Conservation (phyloP, 805 yeast species). For the Cyberlindnera mississippiensis region DNA sequence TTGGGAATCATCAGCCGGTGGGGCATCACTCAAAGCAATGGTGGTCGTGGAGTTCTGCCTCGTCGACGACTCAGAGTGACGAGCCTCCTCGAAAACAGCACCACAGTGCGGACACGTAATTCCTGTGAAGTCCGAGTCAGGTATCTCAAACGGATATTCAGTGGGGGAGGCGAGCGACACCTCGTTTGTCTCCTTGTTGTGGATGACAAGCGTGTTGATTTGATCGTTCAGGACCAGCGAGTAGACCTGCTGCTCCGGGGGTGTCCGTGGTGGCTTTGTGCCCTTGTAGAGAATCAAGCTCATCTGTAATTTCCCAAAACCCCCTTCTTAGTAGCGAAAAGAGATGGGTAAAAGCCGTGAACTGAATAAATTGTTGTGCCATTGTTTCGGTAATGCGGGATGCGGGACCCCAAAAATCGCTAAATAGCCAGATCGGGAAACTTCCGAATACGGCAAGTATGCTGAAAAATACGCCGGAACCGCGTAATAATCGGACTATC, state of each 20-base stretch:
- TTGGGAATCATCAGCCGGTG: neutral
- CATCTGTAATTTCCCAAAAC: conserved; percentile 9
- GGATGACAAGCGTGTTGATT: conserved; percentile 11
- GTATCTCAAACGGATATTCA: neutral
- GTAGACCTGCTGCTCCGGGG: conserved; percentile 15
- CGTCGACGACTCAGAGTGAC: neutral
- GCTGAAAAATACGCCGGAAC: neutral
- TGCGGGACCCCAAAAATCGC: no score
- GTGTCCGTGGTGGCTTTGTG: conserved; percentile 1
- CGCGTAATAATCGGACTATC: neutral
- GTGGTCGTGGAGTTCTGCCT: neutral
- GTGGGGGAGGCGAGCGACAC: conserved; percentile 11
- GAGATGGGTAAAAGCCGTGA: no score
- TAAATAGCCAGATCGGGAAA: neutral
- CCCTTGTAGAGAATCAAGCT: conserved; percentile 16
- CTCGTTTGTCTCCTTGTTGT: conserved; percentile 17
- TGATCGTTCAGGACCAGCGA: conserved; percentile 17
- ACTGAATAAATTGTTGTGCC: no score
- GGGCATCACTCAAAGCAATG: neutral
- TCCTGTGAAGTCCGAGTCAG: neutral
- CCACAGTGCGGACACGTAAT: conserved; percentile 19
- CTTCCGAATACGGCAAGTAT: neutral
- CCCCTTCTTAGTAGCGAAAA: no score
- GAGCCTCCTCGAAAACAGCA: conserved; percentile 3
- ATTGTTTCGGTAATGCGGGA: neutral